These are phyloP conservation scores for Fusarium concolor DNA, from an alignment of 2,329 filamentous ascomycete species.

Conservation along the genomic window DNA sequence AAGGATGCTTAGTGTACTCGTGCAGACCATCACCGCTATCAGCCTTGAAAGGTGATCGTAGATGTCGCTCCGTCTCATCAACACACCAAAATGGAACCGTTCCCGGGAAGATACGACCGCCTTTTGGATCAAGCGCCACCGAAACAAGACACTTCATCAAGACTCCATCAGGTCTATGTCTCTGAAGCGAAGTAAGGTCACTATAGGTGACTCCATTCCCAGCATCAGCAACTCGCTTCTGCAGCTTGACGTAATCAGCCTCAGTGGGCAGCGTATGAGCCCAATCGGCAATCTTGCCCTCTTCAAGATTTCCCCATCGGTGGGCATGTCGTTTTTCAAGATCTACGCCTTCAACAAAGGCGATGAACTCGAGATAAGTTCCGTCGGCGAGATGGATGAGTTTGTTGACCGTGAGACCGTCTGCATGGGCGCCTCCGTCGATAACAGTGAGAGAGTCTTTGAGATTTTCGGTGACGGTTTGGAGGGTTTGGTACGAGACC, in stretches of 20 bases:
- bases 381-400: slow-evolving; percentile 73
- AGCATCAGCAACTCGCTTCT: slow-evolving; percentile 50
- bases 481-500: slow-evolving; percentile 63
- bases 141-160: slow-evolving; percentile 71
- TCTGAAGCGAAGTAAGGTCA: slow-evolving; percentile 63
- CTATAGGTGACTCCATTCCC: slow-evolving; percentile 57
- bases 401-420: slow-evolving; percentile 69
- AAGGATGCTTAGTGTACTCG: slow-evolving; percentile 58
- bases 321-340: slow-evolving; percentile 59
- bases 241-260: slow-evolving; percentile 53
- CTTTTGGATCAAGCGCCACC: slow-evolving; percentile 49
- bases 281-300: slow-evolving; percentile 69
- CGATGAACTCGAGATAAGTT: slow-evolving; percentile 74
- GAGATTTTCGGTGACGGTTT: slow-evolving; percentile 62
- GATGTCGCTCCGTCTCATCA: slow-evolving; percentile 67
- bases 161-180: slow-evolving; percentile 65
- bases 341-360: slow-evolving; percentile 63
- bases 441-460: slow-evolving; percentile 67
- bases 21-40: slow-evolving; percentile 30
- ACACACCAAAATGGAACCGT: slow-evolving; percentile 74
- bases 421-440: slow-evolving; percentile 71
- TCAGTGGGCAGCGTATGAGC: slow-evolving; percentile 61
- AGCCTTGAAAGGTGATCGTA: slow-evolving; percentile 63
- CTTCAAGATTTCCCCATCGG: slow-evolving; percentile 67
- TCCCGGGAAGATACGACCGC: slow-evolving; percentile 55